phyloP scores from a whole-genome alignment of 345 rosid genomes.

The Gossypium herbaceum region DNA sequence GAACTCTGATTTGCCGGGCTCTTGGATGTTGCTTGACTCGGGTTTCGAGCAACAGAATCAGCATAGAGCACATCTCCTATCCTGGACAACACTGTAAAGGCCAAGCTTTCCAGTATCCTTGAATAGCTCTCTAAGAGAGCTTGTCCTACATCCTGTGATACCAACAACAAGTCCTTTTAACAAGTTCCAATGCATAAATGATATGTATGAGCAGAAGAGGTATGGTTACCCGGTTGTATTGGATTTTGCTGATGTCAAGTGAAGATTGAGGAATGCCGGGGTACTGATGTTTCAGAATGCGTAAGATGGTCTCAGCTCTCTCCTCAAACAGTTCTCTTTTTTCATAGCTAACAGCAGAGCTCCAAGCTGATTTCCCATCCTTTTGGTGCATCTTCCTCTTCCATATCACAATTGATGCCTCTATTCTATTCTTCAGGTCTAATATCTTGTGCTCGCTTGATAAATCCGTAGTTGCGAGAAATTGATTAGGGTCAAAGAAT shows the following conservation, averaged over 20 bases:
- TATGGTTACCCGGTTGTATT: slow-evolving; percentile 54
- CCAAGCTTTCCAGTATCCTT: slow-evolving; percentile 88
- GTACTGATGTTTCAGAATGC: slow-evolving; percentile 67
- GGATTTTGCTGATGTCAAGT: slow-evolving; percentile 86
- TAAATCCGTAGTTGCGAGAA: slow-evolving; percentile 70
- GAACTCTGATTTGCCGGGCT: background rate
- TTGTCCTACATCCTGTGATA: slow-evolving; percentile 76
- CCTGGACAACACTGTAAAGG: slow-evolving; percentile 69
- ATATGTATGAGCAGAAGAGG: background rate
- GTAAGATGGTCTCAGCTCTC: slow-evolving; percentile 79
- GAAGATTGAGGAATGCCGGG: slow-evolving; percentile 89
- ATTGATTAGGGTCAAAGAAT: slow-evolving; percentile 77
- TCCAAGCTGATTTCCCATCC: slow-evolving; percentile 75
- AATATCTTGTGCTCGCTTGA: slow-evolving; percentile 88
- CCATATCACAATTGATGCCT: slow-evolving; percentile 95
- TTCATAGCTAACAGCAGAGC: slow-evolving; percentile 76
- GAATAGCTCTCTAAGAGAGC: slow-evolving; percentile 93
- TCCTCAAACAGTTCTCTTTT: slow-evolving; percentile 94
- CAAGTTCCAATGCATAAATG: background rate
- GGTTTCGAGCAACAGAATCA: slow-evolving; percentile 48
- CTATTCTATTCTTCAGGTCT: slow-evolving; percentile 88
- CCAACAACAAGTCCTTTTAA: background rate
- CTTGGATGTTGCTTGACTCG: slow-evolving; percentile 28
- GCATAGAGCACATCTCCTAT: slow-evolving; percentile 80
- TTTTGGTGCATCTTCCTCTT: slow-evolving; percentile 85